phyloP scores from a whole-genome alignment of 2,329 filamentous ascomycete genomes.

The Aspergillus phoenicis region DNA sequence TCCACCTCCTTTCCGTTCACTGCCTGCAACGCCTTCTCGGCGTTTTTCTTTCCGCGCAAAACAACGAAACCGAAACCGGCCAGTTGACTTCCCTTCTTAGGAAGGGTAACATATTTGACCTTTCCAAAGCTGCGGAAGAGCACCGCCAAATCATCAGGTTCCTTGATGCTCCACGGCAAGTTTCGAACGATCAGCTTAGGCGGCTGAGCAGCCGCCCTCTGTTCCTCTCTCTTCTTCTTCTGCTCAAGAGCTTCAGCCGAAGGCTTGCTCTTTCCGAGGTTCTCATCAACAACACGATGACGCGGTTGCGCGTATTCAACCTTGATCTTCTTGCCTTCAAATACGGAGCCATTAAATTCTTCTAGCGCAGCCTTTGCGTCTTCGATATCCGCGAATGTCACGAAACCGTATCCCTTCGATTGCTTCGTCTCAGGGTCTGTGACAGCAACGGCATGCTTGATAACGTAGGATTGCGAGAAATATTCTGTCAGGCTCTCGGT shows the following conservation, averaged over 20 bases:
- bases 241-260: slow-evolving; percentile 38
- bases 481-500: slow-evolving; percentile 80
- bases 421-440: slow-evolving; percentile 80
- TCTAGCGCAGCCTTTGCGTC: slow-evolving; percentile 81
- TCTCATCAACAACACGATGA: slow-evolving; percentile 65
- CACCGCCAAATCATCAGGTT: slow-evolving; percentile 73
- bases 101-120: slow-evolving; percentile 82
- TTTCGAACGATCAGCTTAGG: slow-evolving; percentile 88
- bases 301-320: slow-evolving; percentile 87
- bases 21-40: slow-evolving; percentile 79
- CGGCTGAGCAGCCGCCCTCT: slow-evolving; percentile 62
- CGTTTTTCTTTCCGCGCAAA: slow-evolving; percentile 83
- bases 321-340: slow-evolving; percentile 79
- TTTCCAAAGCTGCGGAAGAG: slow-evolving; percentile 89
- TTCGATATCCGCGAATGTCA: slow-evolving; percentile 91
- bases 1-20: slow-evolving; percentile 91
- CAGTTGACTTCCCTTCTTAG: slow-evolving; percentile 71
- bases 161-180: slow-evolving; percentile 93
- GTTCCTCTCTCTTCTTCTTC: slow-evolving; percentile 56
- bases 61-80: slow-evolving; percentile 93
- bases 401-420: slow-evolving; percentile 92
- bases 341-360: slow-evolving; percentile 75
- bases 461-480: slow-evolving; percentile 91
- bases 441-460: slow-evolving; percentile 96
- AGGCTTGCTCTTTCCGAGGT: slow-evolving; percentile 46